A percentile compares a stretch with the other conserved stretches of the same genome.
phyloP scores from a whole-genome alignment of 176 grass and related monocot species.

The Aegilops sharonensis region DNA sequence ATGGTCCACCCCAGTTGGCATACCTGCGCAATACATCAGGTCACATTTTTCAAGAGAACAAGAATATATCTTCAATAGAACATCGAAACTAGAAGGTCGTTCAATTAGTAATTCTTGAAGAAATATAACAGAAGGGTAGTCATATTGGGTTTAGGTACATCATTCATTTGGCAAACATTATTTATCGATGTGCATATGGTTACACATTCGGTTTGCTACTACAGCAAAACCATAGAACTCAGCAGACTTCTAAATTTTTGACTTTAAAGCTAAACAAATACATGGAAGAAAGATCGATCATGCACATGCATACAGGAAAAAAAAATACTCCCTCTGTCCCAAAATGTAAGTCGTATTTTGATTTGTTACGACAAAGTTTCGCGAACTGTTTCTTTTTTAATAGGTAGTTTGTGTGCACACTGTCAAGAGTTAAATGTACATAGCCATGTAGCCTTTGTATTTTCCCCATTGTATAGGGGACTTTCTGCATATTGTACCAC shows the following conservation, averaged over 20 bases:
- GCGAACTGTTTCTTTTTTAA: not conserved
- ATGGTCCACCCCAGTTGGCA: constrained; percentile 69
- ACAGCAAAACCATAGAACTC: not conserved
- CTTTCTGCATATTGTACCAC: not conserved
- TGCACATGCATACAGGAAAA: not conserved
- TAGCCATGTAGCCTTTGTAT: too few relatives aligned
- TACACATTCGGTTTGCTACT: not conserved
- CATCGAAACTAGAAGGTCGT: not conserved
- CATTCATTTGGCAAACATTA: constrained; percentile 6
- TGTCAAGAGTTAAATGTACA: not conserved
- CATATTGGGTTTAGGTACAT: not conserved
- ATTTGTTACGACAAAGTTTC: not conserved
- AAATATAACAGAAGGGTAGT: constrained; percentile 12
- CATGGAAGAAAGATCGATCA: not conserved
- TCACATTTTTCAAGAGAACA: not conserved
- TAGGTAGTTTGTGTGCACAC: not conserved
- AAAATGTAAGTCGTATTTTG: not conserved
- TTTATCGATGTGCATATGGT: not conserved
- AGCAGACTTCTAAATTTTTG: not conserved
- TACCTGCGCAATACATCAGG: constrained; percentile 49
- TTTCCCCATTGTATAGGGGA: not conserved
- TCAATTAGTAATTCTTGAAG: not conserved
- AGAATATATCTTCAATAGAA: not conserved
- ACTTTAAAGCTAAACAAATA: constrained; percentile 3
- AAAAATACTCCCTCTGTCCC: not conserved